A percentile compares a stretch with the other conserved stretches of the same genome.
Evolutionary conservation across 164 flowering plant species (phyloP).

Genomic region (Paratinospora sagittata): DNA sequence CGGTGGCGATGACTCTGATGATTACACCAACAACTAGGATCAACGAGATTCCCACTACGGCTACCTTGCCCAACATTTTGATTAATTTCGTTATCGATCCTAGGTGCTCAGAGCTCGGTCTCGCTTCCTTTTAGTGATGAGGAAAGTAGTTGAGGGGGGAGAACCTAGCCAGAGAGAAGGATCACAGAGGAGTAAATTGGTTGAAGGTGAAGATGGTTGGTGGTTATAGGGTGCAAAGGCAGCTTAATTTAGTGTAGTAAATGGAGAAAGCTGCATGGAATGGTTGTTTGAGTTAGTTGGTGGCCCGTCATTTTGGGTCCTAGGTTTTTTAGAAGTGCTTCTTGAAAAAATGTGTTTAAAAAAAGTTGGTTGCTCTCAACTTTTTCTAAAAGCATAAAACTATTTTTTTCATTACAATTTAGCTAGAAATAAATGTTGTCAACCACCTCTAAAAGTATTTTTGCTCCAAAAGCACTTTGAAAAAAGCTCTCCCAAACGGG

Average conservation of each 20-base stretch:
- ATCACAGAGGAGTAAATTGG: neutral
- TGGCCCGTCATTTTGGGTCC: neutral
- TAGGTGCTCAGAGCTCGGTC: neutral
- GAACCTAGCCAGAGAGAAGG: neutral
- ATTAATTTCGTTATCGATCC: neutral
- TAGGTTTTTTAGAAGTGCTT: too few species aligned
- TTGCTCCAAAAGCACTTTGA: too few species aligned
- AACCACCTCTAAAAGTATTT: too few species aligned
- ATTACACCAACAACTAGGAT: conserved; percentile 38
- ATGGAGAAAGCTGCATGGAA: neutral
- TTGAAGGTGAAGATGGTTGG: neutral
- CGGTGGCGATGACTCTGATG: conserved; percentile 25
- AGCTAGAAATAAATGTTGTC: too few species aligned
- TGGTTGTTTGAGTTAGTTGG: neutral
- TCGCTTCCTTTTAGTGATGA: neutral
- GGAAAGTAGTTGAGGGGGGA: neutral
- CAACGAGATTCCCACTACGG: conserved; percentile 20
- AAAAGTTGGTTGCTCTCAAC: too few species aligned
- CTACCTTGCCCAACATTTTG: conserved; percentile 14
- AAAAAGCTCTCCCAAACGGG: too few species aligned
- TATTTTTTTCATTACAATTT: too few species aligned
- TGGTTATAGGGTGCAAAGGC: neutral
- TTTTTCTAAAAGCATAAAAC: too few species aligned
- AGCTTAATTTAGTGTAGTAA: neutral
- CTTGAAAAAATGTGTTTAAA: too few species aligned